Percentiles rank a stretch among this genome's conserved stretches.
These are phyloP conservation scores for Nepenthes mirabilis DNA, from an alignment of 148 eudicot genomes.

Conservation along the genomic window DNA sequence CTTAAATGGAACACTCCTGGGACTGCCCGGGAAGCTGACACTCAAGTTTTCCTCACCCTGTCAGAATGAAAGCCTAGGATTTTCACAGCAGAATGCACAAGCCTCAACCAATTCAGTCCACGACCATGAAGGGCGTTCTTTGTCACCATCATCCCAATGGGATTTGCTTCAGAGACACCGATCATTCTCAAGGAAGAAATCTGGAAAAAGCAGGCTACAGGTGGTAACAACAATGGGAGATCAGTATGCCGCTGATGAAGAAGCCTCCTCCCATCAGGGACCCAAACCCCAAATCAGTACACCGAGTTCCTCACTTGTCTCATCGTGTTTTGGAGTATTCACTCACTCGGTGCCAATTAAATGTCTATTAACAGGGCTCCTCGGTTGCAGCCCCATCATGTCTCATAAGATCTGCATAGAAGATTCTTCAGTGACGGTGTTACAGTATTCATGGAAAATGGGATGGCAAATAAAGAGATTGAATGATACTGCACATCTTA, in stretches of 20 bases:
- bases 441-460: constrained; percentile 75
- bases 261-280: constrained; percentile 56
- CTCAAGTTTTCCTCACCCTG: constrained; percentile 69
- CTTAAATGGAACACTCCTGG: constrained; percentile 47
- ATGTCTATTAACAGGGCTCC: constrained; percentile 79
- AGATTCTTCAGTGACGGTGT: constrained; percentile 83
- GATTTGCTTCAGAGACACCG: constrained; percentile 66
- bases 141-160: constrained; percentile 33
- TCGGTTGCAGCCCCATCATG: constrained; percentile 72
- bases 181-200: constrained; percentile 56
- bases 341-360: constrained; percentile 76
- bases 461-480: constrained; percentile 96
- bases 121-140: constrained; percentile 46
- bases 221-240: constrained; percentile 69
- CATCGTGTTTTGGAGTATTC: constrained; percentile 63
- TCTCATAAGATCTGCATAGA: constrained; percentile 77
- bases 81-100: constrained; percentile 34
- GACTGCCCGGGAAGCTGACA: constrained; percentile 62
- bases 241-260: constrained; percentile 76
- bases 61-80: constrained; percentile 38
- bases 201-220: constrained; percentile 95
- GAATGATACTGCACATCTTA: constrained; percentile 88
- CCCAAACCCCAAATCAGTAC: constrained; percentile 28
- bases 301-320: constrained; percentile 16
- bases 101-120: constrained; percentile 20